These are phyloP conservation scores for Chaetomidium leptoderma DNA, from an alignment of 495 filamentous ascomycete genomes.

Conservation along the genomic window DNA sequence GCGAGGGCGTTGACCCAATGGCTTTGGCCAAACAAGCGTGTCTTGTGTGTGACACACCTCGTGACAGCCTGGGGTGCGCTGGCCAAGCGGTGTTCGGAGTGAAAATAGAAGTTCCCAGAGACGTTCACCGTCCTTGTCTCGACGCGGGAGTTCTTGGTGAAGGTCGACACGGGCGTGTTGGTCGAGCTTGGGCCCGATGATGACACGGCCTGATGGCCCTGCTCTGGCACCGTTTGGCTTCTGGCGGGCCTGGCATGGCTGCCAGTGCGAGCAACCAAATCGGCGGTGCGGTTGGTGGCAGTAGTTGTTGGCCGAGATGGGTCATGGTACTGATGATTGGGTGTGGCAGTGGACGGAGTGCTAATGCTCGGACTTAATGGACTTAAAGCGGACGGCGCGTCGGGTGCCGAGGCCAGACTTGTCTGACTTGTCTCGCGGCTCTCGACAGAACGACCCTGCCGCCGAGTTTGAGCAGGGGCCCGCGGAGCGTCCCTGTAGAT, in stretches of 20 bases:
- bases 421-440: background rate
- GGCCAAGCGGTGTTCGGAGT: slow-evolving; percentile 23
- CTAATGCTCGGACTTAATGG: slow-evolving; percentile 6
- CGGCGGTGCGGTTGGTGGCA: background rate
- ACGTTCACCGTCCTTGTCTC: slow-evolving; percentile 14
- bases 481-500: slow-evolving; percentile 30
- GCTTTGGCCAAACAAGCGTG: slow-evolving; percentile 52
- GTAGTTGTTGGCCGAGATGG: background rate
- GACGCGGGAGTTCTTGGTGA: slow-evolving; percentile 9
- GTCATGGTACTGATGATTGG: background rate
- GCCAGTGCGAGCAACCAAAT: too few relatives aligned
- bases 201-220: background rate
- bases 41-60: slow-evolving; percentile 48
- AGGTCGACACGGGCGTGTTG: slow-evolving; percentile 30
- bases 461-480: background rate
- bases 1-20: slow-evolving; percentile 49
- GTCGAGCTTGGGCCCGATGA: slow-evolving; percentile 24
- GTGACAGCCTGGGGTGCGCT: slow-evolving; percentile 28
- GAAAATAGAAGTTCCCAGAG: slow-evolving; percentile 11
- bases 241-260: background rate
- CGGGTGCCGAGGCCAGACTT: background rate
- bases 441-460: background rate
- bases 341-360: background rate
- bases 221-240: background rate
- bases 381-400: background rate